Evolutionary conservation across 257 asterid species (phyloP), one percentile per base, ranked within the genome.

Genomic region (Solanum appendiculatum): DNA sequence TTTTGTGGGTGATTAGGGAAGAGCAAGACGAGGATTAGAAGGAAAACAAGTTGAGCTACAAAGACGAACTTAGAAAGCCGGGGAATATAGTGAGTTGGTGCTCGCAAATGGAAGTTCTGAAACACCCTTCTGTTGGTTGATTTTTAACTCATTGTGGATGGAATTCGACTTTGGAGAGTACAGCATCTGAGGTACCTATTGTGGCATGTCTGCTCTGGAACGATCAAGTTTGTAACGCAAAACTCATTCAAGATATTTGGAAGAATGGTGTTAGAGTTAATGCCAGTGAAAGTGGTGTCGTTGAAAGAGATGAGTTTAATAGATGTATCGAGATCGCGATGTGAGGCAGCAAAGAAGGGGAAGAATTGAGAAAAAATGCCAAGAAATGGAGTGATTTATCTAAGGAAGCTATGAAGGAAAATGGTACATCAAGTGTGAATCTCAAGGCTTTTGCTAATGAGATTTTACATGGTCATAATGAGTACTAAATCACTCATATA

Each of bases 211-310:
- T 94, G 1, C 90, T 80, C 7, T 93, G 94, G 94, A 75, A 83
- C 1, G 96, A 93, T 77, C 96, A 93, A 70, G 10, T 40, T 0
- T 90, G 92, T 60, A 92, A 92, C 12, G 94, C 93, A 2, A 93
- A 92, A 42, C 86, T 93, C 11, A 63, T 92, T 73, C 90, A 93
- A 84, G 94, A 39, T 39, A 39, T 39, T 39, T 39, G 42, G 10
- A 39, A 5, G 42, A 7, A 39, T 7, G 0, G 42, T 12, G 51
- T 92, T 46, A 92, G 91, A 77, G 90, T 87, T 5, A 56, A 3
- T 25, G 42, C 56, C 1, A 80, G 72, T 58, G 84, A 31, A 23
- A 85, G 48, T 10, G 90, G 88, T 18, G 29, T 73, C 33, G 84
- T 89, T 12, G 81, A 82, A 64, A 83, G 87, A 2, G 88, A 86